These are phyloP conservation scores for Oryza officinalis DNA, from an alignment of 176 grass and related monocot species.

Conservation along the genomic window DNA sequence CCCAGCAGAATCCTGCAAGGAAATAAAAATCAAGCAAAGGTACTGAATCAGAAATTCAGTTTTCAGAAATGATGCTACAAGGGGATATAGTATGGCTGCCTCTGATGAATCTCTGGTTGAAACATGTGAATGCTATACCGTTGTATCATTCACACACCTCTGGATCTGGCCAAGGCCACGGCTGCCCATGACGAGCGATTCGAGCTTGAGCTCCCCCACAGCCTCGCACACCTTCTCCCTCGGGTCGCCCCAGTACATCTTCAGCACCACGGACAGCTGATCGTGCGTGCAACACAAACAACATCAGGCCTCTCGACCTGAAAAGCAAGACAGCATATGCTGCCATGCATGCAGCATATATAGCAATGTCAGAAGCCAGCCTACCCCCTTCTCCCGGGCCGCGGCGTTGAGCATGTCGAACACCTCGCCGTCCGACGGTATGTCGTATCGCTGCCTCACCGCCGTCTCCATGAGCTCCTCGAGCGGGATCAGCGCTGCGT, in stretches of 20 bases:
- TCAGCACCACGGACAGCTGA: constrained; percentile 59
- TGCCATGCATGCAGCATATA: background rate
- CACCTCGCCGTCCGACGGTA: constrained; percentile 54
- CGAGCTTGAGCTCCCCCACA: constrained; percentile 49
- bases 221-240: constrained; percentile 90
- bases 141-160: constrained; percentile 37
- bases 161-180: constrained; percentile 64
- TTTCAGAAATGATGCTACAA: background rate
- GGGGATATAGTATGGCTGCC: background rate
- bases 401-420: constrained; percentile 49
- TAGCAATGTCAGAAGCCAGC: background rate
- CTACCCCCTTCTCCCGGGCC: constrained; percentile 58
- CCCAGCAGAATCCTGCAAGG: constrained; percentile 64
- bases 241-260: constrained; percentile 77
- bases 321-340: background rate
- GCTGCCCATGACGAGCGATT: constrained; percentile 74
- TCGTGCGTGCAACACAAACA: background rate
- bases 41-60: background rate
- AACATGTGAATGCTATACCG: background rate
- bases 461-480: constrained; percentile 59
- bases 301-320: background rate
- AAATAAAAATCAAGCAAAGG: background rate
- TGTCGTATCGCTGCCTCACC: constrained; percentile 58
- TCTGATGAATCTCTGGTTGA: background rate
- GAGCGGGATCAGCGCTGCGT: constrained; percentile 67